Evolutionary conservation across 169 alveolate species (phyloP).

Genomic region (Eimeria falciformis): DNA sequence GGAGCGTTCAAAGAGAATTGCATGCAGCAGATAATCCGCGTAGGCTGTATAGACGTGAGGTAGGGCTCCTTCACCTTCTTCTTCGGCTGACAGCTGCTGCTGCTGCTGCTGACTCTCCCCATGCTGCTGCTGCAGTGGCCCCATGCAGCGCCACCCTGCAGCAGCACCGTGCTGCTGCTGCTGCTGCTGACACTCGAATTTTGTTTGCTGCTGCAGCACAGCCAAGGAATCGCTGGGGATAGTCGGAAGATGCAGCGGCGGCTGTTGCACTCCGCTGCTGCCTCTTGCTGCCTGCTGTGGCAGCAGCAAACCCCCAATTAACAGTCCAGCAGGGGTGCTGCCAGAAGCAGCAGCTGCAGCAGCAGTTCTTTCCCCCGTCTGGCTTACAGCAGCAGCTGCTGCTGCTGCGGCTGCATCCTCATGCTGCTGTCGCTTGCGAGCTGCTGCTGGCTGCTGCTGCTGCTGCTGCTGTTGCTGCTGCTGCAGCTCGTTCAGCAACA

Average conservation of each 20-base stretch:
- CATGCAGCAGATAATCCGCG: conserved; percentile 52
- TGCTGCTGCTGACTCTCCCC: background rate
- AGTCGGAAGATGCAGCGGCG: conserved; percentile 45
- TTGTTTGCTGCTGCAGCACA: conserved; percentile 39
- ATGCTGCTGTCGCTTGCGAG: conserved; percentile 28
- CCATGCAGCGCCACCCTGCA: background rate
- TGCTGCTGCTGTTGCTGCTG: conserved; percentile 54
- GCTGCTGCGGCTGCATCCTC: conserved; percentile 20
- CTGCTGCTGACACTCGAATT: conserved; percentile 11
- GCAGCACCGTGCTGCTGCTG: conserved; percentile 7
- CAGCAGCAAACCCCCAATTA: conserved; percentile 45
- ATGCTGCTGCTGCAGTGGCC: conserved; percentile 26
- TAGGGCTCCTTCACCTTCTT: conserved; percentile 43
- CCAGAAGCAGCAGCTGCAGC: background rate
- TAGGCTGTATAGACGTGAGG: conserved; percentile 50
- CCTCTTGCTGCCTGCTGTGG: conserved; percentile 59
- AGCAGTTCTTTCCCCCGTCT: background rate
- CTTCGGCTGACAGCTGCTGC: conserved; percentile 39
- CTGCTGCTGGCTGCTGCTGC: conserved; percentile 25
- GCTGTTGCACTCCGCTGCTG: conserved; percentile 61
- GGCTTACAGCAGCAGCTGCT: background rate
- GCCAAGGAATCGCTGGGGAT: background rate
- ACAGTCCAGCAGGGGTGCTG: conserved; percentile 25
- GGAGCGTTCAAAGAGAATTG: background rate
- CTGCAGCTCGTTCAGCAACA: conserved; percentile 55